Evolutionary conservation across 192 early-diverging fungal genomes (phyloP), one percentile per base, ranked within the genome.

Genomic region (Pilobolus umbonatus): DNA sequence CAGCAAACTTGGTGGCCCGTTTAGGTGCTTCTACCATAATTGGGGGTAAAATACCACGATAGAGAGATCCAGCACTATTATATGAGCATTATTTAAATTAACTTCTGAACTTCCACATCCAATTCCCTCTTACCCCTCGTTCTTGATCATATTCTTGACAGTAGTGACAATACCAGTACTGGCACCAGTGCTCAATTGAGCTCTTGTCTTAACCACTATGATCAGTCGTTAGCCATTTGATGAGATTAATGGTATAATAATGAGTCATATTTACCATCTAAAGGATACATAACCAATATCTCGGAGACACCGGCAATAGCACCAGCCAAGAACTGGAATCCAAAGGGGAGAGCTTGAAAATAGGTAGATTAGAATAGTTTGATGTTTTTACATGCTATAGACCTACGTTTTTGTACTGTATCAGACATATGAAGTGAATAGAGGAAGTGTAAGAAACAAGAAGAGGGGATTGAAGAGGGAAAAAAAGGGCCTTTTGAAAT

Each of bases 21-120:
- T 98, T 98, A 21, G 95, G 95, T 35, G 95, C 96, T 74, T 98
- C 96, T 12, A 73, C 92, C 77, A 98, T 78, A 64, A 98, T 94
- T 5, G 96, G 96, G 38, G 96, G 92, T 28, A 93, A 62, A 51
- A 98, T 98, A n/a, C 96, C 95, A 46, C 90, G 79, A 67, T 96
- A 93, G 42, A 94, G 77, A 2, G 85, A 78, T 12, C 46, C 53
- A 47, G 44, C 31, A 51, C 67, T 68, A 48, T 49, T 2, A 36
- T 12, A 24, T 31, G 34, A 10, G 12, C 24, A 42, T 17, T n/a
- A 32, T 22, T 19, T 17, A 21, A 21, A 12, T 35, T 15, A 14
- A 8, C 50, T 55, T 5, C 19, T 36, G 34, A 26, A 25, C 11
- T 24, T 19, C 14, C 22, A 25, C 12, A 46, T 60, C 5, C 9